Conservation (phyloP, 176 grass and related monocot species). For the Tuctoria greenei region DNA sequence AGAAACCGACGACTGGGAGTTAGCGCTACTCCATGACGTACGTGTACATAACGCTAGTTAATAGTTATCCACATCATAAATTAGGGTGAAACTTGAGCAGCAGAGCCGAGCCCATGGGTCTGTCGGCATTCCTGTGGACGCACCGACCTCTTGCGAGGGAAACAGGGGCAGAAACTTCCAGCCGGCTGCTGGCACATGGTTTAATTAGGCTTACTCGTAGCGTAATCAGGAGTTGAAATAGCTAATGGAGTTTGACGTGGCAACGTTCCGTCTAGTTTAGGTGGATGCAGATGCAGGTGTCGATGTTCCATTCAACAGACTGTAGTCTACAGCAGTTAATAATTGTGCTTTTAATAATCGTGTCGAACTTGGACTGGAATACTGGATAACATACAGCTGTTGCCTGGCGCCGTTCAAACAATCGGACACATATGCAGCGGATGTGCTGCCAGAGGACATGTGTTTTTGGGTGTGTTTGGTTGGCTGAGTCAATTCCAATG, state of each 20-base stretch:
- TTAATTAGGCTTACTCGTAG: not conserved
- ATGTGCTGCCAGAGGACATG: not conserved
- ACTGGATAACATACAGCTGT: conserved; percentile 7
- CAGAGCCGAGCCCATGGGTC: not conserved
- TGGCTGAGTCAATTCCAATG: too few species aligned
- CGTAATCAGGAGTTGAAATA: not conserved
- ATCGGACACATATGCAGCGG: not conserved
- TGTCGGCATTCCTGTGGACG: not conserved
- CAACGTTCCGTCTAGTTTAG: not conserved
- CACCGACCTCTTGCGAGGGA: not conserved
- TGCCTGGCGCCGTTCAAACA: not conserved
- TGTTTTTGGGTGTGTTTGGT: not conserved
- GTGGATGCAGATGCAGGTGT: conserved; percentile 4
- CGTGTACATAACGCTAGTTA: conserved; percentile 37
- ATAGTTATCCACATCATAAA: not conserved
- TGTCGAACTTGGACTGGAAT: conserved; percentile 4
- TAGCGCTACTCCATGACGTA: not conserved
- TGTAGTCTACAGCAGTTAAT: not conserved
- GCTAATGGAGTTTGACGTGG: conserved; percentile 29
- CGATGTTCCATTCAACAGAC: not conserved
- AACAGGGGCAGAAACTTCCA: not conserved
- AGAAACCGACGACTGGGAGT: not conserved
- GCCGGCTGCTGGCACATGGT: conserved; percentile 26
- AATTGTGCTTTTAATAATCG: not conserved
- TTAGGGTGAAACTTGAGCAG: not conserved